Percentiles rank a stretch among this genome's conserved stretches.
Evolutionary conservation across 1,284 basidiomycete genomes (phyloP).

Genomic region (Singerocomus rubriflavus): DNA sequence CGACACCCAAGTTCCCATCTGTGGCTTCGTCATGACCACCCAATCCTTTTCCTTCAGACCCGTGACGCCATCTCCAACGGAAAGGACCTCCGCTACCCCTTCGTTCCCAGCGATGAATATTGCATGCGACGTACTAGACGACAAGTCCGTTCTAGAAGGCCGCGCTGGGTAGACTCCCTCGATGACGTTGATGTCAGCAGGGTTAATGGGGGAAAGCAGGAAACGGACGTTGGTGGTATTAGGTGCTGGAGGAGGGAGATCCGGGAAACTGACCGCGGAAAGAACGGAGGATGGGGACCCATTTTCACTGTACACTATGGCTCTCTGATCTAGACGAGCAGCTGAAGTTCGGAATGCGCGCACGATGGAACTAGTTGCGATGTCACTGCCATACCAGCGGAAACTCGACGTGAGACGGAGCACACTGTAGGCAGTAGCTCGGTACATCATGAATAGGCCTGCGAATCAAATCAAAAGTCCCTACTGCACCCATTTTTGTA

Average conservation of each 20-base stretch:
- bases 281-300: conserved; percentile 64
- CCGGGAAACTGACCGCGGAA: conserved; percentile 47
- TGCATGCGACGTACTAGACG: conserved; percentile 31
- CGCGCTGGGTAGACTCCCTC: conserved; percentile 79
- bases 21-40: conserved; percentile 69
- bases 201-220: conserved; percentile 78
- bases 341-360: conserved; percentile 26
- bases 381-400: not conserved
- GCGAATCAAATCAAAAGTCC: not conserved
- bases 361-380: not conserved
- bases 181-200: conserved; percentile 77
- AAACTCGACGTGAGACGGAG: not conserved
- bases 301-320: conserved; percentile 58
- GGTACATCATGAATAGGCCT: conserved; percentile 7
- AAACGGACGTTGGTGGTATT: conserved; percentile 64
- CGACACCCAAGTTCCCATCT: conserved; percentile 78
- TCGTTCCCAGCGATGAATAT: conserved; percentile 77
- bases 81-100: conserved; percentile 66
- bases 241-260: conserved; percentile 50
- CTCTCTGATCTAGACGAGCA: conserved; percentile 43
- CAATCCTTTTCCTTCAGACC: conserved; percentile 60
- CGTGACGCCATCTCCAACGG: conserved; percentile 52
- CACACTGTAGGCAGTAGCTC: not conserved
- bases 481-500: not conserved
- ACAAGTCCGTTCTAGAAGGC: conserved; percentile 44